A percentile compares a stretch with the other conserved stretches of the same genome.
phyloP scores from a whole-genome alignment of 805 yeast species.

The Metschnikowia matae region DNA sequence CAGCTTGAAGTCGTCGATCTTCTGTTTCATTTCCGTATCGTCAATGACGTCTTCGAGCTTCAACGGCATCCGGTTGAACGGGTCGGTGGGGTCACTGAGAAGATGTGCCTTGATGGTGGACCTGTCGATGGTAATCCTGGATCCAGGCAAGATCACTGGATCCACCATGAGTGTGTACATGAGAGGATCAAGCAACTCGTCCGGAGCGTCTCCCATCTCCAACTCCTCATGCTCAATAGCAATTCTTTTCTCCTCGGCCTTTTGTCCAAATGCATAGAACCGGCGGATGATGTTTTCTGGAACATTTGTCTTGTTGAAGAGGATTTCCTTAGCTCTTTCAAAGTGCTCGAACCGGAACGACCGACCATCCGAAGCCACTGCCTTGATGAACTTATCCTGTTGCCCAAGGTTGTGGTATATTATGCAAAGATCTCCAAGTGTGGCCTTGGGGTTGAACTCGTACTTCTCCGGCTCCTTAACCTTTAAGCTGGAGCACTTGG shows the following conservation, averaged over 20 bases:
- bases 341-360: slow-evolving; percentile 72
- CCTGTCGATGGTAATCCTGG: slow-evolving; percentile 80
- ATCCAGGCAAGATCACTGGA: slow-evolving; percentile 90
- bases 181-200: slow-evolving; percentile 93
- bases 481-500: slow-evolving; percentile 83
- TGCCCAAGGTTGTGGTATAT: slow-evolving; percentile 69
- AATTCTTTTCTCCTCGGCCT: slow-evolving; percentile 58
- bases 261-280: slow-evolving; percentile 53
- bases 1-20: slow-evolving; percentile 54
- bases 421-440: slow-evolving; percentile 65
- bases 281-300: slow-evolving; percentile 47
- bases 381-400: slow-evolving; percentile 63
- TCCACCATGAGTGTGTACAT: slow-evolving; percentile 95
- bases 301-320: slow-evolving; percentile 50
- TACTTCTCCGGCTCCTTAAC: slow-evolving; percentile 81
- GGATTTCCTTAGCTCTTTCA: slow-evolving; percentile 63
- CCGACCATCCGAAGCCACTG: slow-evolving; percentile 89
- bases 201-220: slow-evolving; percentile 92
- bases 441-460: slow-evolving; percentile 72
- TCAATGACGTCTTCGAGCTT: slow-evolving; percentile 85
- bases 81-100: slow-evolving; percentile 93
- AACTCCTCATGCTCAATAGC: slow-evolving; percentile 77
- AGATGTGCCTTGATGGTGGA: slow-evolving; percentile 91
- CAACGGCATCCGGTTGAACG: slow-evolving; percentile 90
- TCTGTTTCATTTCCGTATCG: slow-evolving; percentile 60